Conservation (phyloP, 2,329 filamentous ascomycete genomes). For the Periconia digitata region DNA sequence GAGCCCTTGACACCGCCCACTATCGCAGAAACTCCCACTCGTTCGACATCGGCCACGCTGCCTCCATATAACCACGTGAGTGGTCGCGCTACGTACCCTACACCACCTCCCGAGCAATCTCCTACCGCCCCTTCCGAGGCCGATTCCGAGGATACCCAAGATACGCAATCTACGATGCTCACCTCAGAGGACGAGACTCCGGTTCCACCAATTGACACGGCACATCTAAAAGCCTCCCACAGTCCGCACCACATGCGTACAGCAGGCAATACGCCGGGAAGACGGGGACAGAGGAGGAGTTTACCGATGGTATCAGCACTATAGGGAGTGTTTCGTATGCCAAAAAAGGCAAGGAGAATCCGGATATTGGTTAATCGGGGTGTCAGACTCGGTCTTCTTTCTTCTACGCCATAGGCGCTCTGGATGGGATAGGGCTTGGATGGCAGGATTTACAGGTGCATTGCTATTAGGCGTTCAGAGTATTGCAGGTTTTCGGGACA, state of each 20-base stretch:
- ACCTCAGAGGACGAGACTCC: constrained; percentile 26
- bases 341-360: not conserved
- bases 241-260: constrained; percentile 31
- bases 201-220: constrained; percentile 1
- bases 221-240: constrained; percentile 10
- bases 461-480: too few species aligned
- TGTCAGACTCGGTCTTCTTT: too few species aligned
- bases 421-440: too few species aligned
- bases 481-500: too few species aligned
- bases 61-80: not conserved
- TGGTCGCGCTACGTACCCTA: constrained; percentile 6
- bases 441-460: too few species aligned
- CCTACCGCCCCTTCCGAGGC: constrained; percentile 23
- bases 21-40: not conserved
- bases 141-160: constrained; percentile 26
- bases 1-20: constrained; percentile 1
- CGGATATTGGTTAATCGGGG: too few species aligned
- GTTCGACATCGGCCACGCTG: not conserved
- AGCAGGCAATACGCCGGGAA: constrained; percentile 20
- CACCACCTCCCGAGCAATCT: constrained; percentile 9
- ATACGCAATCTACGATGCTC: constrained; percentile 22
- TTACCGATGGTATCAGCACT: constrained; percentile 33
- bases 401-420: too few species aligned
- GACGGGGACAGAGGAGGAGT: constrained; percentile 19
- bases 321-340: constrained; percentile 9